phyloP scores from a whole-genome alignment of 1,284 basidiomycete genomes.

The Ceratobasidium sp. region DNA sequence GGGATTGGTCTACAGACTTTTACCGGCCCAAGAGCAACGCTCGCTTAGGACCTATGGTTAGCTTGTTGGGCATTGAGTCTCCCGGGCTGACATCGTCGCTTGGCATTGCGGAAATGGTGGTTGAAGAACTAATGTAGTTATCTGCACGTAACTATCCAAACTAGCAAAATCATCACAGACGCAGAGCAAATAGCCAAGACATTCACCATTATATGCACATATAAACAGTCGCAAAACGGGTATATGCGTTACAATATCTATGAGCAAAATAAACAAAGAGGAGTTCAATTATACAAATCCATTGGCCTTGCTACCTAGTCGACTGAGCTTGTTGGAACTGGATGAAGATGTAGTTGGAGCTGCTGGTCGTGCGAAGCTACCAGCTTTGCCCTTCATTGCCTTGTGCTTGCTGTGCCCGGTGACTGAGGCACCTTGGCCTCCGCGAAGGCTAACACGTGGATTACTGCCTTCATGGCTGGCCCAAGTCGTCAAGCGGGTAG shows the following conservation, averaged over 20 bases:
- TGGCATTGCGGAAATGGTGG: slow-evolving; percentile 77
- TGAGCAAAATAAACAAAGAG: slow-evolving; percentile 34
- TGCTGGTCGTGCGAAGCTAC: background rate
- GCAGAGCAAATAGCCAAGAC: background rate
- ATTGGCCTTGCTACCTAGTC: slow-evolving; percentile 11
- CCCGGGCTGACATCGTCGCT: slow-evolving; percentile 79
- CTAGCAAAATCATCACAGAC: background rate
- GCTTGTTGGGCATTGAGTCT: slow-evolving; percentile 73
- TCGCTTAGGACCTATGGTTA: slow-evolving; percentile 15
- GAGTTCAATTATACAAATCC: slow-evolving; percentile 13
- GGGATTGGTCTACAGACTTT: slow-evolving; percentile 53
- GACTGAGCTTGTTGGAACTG: slow-evolving; percentile 24
- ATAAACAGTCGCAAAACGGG: slow-evolving; percentile 4
- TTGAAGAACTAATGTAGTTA: slow-evolving; percentile 64
- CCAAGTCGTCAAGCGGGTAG: slow-evolving; percentile 4
- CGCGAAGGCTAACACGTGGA: background rate
- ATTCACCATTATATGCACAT: slow-evolving; percentile 10
- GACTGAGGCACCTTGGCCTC: slow-evolving; percentile 23
- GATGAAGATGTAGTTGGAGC: slow-evolving; percentile 7
- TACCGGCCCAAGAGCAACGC: background rate
- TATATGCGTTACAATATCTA: slow-evolving; percentile 38
- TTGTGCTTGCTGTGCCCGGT: slow-evolving; percentile 29
- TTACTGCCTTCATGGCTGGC: slow-evolving; percentile 13
- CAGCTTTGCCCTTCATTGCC: background rate
- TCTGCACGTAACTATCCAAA: slow-evolving; percentile 14